Percentiles rank a stretch among this genome's conserved stretches.
Conservation (phyloP, 2,329 filamentous ascomycete species). For the Fusarium decemcellulare region DNA sequence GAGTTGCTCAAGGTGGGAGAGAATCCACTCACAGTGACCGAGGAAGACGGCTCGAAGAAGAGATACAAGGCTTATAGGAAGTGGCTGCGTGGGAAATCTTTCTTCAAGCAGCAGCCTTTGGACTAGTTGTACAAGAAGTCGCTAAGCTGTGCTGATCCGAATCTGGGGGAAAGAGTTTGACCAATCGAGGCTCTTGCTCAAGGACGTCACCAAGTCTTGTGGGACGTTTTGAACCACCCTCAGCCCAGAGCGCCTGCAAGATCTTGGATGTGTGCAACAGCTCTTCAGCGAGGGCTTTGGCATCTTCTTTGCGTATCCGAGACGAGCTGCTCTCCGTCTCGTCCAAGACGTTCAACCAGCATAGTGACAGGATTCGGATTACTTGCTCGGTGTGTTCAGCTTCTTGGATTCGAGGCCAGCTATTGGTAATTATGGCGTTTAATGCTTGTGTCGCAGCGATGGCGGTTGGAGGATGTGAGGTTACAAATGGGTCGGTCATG, state of each 20-base stretch:
- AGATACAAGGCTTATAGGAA: slow-evolving; percentile 96
- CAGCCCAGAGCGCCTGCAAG: slow-evolving; percentile 43
- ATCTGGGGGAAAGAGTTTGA: slow-evolving; percentile 41
- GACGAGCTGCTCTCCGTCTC: slow-evolving; percentile 51
- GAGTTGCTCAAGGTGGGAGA: slow-evolving; percentile 84
- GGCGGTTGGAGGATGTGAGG: slow-evolving; percentile 68
- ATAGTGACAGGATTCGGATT: slow-evolving; percentile 71
- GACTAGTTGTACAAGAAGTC: slow-evolving; percentile 55
- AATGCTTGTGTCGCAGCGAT: slow-evolving; percentile 67
- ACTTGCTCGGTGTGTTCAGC: slow-evolving; percentile 73
- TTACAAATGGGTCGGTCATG: slow-evolving; percentile 78
- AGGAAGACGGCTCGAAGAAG: slow-evolving; percentile 92
- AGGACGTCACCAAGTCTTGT: slow-evolving; percentile 38
- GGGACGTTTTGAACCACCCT: slow-evolving; percentile 24
- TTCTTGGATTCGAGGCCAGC: slow-evolving; percentile 76
- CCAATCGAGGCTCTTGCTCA: slow-evolving; percentile 48
- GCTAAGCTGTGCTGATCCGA: neutral
- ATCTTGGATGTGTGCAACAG: slow-evolving; percentile 38
- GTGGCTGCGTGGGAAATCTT: slow-evolving; percentile 93
- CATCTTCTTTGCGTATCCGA: neutral
- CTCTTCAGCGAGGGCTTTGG: slow-evolving; percentile 26
- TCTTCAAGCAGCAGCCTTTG: slow-evolving; percentile 90
- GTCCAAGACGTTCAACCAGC: slow-evolving; percentile 71
- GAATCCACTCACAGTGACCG: slow-evolving; percentile 88
- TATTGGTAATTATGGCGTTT: slow-evolving; percentile 70